Conservation (phyloP, 2,329 filamentous ascomycete genomes). For the Coniella lustricola region DNA sequence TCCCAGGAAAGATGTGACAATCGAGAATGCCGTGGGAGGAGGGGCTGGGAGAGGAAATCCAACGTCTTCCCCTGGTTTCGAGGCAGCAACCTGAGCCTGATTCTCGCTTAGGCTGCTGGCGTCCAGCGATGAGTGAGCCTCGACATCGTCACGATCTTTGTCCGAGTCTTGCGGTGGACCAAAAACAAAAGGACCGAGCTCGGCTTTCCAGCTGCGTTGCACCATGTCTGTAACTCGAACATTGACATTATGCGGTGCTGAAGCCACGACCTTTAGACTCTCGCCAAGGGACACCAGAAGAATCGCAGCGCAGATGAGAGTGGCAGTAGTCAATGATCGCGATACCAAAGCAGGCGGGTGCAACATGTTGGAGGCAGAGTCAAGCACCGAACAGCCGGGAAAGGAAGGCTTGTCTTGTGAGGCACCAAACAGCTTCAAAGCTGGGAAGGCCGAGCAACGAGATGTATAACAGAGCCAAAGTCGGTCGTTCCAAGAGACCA, state of each 20-base stretch:
- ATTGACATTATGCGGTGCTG: not conserved
- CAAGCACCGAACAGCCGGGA: not conserved
- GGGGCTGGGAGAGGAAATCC: conserved; percentile 4
- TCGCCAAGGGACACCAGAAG: conserved; percentile 8
- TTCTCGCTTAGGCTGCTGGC: not conserved
- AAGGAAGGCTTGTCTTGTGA: not conserved
- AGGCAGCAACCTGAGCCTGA: no score
- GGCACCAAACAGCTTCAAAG: not conserved
- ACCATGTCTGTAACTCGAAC: not conserved
- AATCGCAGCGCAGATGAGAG: conserved; percentile 1
- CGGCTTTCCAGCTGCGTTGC: conserved; percentile 12
- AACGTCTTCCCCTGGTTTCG: not conserved
- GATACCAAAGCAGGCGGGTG: conserved; percentile 7
- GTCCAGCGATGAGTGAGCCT: not conserved
- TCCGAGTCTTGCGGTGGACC: not conserved
- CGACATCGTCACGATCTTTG: not conserved
- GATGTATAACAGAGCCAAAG: conserved; percentile 12
- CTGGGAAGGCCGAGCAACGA: not conserved
- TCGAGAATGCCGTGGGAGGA: conserved; percentile 1
- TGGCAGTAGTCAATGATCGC: conserved; percentile 3
- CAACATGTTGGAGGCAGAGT: conserved; percentile 5
- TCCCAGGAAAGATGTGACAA: conserved; percentile 9
- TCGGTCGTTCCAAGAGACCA: conserved; percentile 15
- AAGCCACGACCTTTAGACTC: conserved; percentile 5
- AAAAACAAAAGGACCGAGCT: conserved; percentile 7